Evolutionary conservation across 345 rosid genomes (phyloP).

Genomic region (Turritis glabra): DNA sequence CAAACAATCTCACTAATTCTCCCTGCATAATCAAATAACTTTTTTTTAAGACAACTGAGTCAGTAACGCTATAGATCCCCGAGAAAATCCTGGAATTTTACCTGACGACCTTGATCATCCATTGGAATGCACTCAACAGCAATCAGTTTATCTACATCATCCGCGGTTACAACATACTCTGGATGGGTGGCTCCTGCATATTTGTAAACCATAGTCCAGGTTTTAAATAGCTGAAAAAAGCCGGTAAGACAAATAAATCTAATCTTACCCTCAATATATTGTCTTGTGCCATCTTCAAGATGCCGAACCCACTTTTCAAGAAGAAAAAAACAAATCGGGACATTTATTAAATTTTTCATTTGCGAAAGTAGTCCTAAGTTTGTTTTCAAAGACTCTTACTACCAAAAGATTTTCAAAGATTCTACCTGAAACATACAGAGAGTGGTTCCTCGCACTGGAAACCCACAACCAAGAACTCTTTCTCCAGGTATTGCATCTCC

Average conservation of each 20-base stretch:
- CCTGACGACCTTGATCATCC: constrained; percentile 98
- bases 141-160: constrained; percentile 93
- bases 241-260: constrained; percentile 1
- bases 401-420: constrained; percentile 13
- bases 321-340: constrained; percentile 20
- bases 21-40: constrained; percentile 53
- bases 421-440: constrained; percentile 97
- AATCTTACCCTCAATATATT: constrained; percentile 84
- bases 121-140: constrained; percentile 99
- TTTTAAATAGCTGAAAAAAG: not conserved
- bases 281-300: constrained; percentile 94
- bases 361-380: not conserved
- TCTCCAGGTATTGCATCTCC: constrained; percentile 93
- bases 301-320: constrained; percentile 83
- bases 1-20: constrained; percentile 82
- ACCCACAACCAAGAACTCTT: constrained; percentile 92
- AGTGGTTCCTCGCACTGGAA: constrained; percentile 84
- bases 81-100: constrained; percentile 10
- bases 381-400: not conserved
- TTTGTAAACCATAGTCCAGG: constrained; percentile 7
- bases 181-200: constrained; percentile 93
- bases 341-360: not conserved
- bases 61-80: not conserved
- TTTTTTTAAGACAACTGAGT: not conserved
- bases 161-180: constrained; percentile 94